Evolutionary conservation across 768 basidiomycete species (phyloP).

Genomic region (Tylopilus rubrobrunneus): DNA sequence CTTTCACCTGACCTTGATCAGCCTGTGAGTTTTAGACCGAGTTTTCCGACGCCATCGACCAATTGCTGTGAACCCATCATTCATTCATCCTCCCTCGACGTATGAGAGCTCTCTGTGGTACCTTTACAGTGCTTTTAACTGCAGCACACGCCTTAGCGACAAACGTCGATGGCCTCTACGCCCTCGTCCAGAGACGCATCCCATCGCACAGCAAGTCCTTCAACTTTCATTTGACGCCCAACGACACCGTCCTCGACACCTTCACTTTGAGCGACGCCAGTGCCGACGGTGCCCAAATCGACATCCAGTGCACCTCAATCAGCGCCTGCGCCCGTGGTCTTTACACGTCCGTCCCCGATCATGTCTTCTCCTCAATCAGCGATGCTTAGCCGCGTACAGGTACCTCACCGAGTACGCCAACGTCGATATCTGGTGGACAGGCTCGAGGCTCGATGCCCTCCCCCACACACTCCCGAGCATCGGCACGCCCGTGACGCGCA

Average conservation of each 20-base stretch:
- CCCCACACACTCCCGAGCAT: conserved; percentile 31
- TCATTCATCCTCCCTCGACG: too few relatives aligned
- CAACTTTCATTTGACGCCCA: conserved; percentile 26
- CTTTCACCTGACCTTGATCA: too few relatives aligned
- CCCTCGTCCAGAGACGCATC: conserved; percentile 34
- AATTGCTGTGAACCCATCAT: too few relatives aligned
- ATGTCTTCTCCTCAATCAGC: too few relatives aligned
- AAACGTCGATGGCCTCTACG: conserved; percentile 30
- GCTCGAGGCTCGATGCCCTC: conserved; percentile 3
- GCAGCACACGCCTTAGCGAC: not conserved
- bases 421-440: too few relatives aligned
- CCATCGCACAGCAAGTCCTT: conserved; percentile 32
- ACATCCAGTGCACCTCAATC: too few relatives aligned
- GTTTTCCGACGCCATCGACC: not conserved
- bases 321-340: too few relatives aligned
- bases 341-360: too few relatives aligned
- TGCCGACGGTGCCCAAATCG: too few relatives aligned
- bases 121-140: not conserved
- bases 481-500: conserved; percentile 29
- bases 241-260: conserved; percentile 22
- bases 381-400: too few relatives aligned
- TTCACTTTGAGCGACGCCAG: conserved; percentile 31
- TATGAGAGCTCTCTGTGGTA: not conserved
- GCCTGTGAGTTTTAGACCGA: too few relatives aligned
- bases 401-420: too few relatives aligned